phyloP scores from a whole-genome alignment of 2,329 filamentous ascomycete species.

The Fonsecaea pedrosoi region DNA sequence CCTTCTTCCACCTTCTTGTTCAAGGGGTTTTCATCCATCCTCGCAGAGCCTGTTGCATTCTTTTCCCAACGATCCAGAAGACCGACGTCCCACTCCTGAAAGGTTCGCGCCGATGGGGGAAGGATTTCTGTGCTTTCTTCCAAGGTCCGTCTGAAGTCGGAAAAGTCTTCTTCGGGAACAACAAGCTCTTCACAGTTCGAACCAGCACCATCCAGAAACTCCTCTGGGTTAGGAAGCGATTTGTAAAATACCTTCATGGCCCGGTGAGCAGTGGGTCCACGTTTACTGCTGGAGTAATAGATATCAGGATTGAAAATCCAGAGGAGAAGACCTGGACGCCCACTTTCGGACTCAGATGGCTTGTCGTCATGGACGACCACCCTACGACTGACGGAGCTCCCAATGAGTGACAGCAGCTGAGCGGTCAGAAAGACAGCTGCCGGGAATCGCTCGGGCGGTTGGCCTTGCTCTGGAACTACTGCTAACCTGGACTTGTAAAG shows the following conservation, averaged over 20 bases:
- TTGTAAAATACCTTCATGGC: slow-evolving; percentile 66
- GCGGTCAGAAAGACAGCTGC: slow-evolving; percentile 57
- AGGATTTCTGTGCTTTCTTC: slow-evolving; percentile 54
- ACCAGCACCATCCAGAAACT: slow-evolving; percentile 47
- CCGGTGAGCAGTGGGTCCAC: slow-evolving; percentile 48
- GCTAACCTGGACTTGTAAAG: slow-evolving; percentile 59
- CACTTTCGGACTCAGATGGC: slow-evolving; percentile 14
- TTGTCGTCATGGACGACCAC: slow-evolving; percentile 57
- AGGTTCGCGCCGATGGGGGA: slow-evolving; percentile 57
- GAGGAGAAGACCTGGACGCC: slow-evolving; percentile 41
- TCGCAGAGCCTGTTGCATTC: slow-evolving; percentile 34
- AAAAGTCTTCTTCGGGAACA: slow-evolving; percentile 43
- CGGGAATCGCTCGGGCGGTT: slow-evolving; percentile 43
- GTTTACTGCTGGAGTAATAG: slow-evolving; percentile 58
- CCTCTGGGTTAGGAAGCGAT: slow-evolving; percentile 43
- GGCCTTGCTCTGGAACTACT: slow-evolving; percentile 40
- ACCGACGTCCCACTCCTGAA: slow-evolving; percentile 63
- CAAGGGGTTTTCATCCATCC: slow-evolving; percentile 38
- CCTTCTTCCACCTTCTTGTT: slow-evolving; percentile 36
- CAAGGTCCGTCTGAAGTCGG: slow-evolving; percentile 45
- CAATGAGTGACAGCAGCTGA: slow-evolving; percentile 62
- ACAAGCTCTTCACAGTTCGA: slow-evolving; percentile 57
- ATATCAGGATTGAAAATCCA: slow-evolving; percentile 69
- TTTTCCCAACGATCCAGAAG: slow-evolving; percentile 56
- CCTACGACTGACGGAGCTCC: slow-evolving; percentile 62